Evolutionary conservation across 1,284 basidiomycete species (phyloP), one percentile per base, ranked within the genome.

Genomic region (Takashimella tepidaria): DNA sequence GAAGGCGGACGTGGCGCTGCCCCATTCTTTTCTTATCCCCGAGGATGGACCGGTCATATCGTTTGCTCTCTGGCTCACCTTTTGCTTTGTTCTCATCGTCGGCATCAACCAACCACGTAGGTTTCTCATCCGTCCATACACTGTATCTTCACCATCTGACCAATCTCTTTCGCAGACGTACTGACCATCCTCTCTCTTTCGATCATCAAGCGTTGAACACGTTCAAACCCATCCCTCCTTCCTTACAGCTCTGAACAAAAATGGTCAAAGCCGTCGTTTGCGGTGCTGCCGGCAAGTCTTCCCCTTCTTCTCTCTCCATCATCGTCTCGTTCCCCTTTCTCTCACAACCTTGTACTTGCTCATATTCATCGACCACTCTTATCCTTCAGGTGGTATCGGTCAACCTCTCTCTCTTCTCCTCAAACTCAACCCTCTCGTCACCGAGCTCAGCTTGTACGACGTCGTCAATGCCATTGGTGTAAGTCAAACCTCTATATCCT

Each of bases 261-360:
- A 89, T 92, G 89, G 86, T 89, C 72, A 93, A 95, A 79, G 90
- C 85, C 80, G 89, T 89, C 69, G 91, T 93, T 65, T 88, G 92
- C 68, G 90, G 90, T 77, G 90, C 90, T 78, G 85, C 89, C 77
- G 90, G 89, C 89, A 64, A 55, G 75, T 72, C 27, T 47, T 24
- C 10, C 16, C 44, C 69, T 42, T 66, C 72, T 47, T 13, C 26
- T 21, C 43, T 44, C 24, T 16, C 31, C 25, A 48, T 10, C 22
- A 21, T 42, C 20, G 19, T 19, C 23, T 25, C 40, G 19, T 24
- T 49, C 4, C 23, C 21, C 10, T 11, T 50, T 19, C 10, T 41
- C 25, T 23, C 21, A 47, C n/a, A 5, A 47, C 42, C 47, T 24
- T 16, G 16, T 16, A 37, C 31, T 8, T 37, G 8, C 10, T 37